phyloP scores from a whole-genome alignment of 2,329 filamentous ascomycete genomes.

The Fusarium metavorans region DNA sequence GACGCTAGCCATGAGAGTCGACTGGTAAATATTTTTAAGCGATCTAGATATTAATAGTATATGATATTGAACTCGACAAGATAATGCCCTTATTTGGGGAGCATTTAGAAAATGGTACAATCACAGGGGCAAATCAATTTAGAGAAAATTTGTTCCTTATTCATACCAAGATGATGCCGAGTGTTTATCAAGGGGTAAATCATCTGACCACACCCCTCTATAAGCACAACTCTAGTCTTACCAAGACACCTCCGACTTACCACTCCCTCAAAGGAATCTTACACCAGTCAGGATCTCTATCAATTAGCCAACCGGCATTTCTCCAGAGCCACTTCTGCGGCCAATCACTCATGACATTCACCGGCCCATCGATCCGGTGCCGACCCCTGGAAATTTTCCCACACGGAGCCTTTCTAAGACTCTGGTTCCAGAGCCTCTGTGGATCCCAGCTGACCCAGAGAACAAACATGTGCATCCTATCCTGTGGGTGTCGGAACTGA shows the following conservation, averaged over 20 bases:
- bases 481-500: not conserved
- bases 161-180: not conserved
- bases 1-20: not conserved
- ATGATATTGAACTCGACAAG: not conserved
- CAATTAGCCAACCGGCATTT: not conserved
- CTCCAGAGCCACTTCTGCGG: not conserved
- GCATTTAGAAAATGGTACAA: not conserved
- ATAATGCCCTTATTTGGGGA: not conserved
- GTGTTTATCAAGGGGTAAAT: not conserved
- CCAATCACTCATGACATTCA: not conserved
- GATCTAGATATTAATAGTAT: not conserved
- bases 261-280: not conserved
- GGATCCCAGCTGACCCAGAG: not conserved
- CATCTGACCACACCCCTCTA: not conserved
- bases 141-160: not conserved
- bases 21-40: not conserved
- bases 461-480: not conserved
- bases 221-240: not conserved
- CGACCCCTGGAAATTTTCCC: not conserved
- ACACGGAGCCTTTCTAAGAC: not conserved
- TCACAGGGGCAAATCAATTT: not conserved
- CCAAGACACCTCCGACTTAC: not conserved
- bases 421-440: not conserved
- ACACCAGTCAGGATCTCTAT: not conserved
- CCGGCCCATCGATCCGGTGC: not conserved